Evolutionary conservation across 306 rosid species (phyloP), one percentile per base, ranked within the genome.

Genomic region (Mimosa bimucronata): DNA sequence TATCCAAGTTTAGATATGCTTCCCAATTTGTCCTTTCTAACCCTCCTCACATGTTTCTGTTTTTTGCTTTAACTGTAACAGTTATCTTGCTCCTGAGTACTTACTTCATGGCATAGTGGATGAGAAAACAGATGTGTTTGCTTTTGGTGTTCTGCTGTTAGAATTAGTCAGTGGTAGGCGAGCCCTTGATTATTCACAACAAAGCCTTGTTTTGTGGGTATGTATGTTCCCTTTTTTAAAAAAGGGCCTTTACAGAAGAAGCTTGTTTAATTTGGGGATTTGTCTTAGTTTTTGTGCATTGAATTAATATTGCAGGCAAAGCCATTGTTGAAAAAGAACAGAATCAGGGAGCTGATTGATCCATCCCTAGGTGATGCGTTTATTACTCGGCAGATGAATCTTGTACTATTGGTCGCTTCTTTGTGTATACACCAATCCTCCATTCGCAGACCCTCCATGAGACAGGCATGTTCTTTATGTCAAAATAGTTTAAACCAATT

Each of bases 51-150:
- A 40, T 40, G 3, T 45, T 2, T 12, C 1, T 45, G 14, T 40
- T 83, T 53, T 61, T 8, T 7, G 16, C 18, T 48, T 28, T 67
- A 13, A 75, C 23, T 57, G 57, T 0, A 15, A 18, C 85, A 93
- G 98, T 53, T 94, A 94, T 77, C 93, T 94, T 57, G 95, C 98
- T 71, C 98, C 98, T 1, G 97, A 94, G 76, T 91, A 88, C 90
- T 83, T 91, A 55, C 88, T 90, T 71, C 97, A 94, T 77, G 97
- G 98, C 67, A 88, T 94, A 86, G 95, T 90, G 31, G 97, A 94
- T 48, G 98, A 94, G 68, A 94, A 94, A 81, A 94, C 94, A n/a
- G 98, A 94, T 65, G 94, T 91, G 4, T 94, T 90, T 81, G 95
- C 98, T 64, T 94, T 82, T 69, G 98, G 97, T 18, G 98, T 94